Base-by-base conservation (phyloP, 495 filamentous ascomycete species). In the Penicillium steckii region DNA sequence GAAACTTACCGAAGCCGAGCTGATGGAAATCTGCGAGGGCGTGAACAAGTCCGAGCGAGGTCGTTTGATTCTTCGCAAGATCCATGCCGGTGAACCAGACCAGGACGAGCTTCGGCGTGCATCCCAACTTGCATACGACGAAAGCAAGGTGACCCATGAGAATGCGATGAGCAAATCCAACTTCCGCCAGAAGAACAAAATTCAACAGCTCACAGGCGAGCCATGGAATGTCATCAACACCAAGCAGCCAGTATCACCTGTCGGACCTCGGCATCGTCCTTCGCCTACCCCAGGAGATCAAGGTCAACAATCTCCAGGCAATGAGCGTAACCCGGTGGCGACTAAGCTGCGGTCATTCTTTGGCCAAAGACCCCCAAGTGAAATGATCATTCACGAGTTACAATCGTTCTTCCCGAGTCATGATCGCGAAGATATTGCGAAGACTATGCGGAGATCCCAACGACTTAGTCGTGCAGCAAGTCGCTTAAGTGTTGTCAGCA, bases 381-480 rank as follows among this genome's bases (percentile, higher is more conserved):
- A 97, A 73, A 80, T 99, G 73, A 97, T 99, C 62, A 94, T 92
- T 41, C 91, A 91, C 23, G 94, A 99, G 65, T 79, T 97, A 33
- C 88, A 88, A 10, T 92, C 92, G 6, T 99, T 97, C 73, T 99
- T 99, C 80, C 94, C 94, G 2, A 92, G 95, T 59, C 91, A 96
- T 62, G 85, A 90, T 30, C 83, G 87, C 45, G 90, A 96, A 64
- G 89, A 91, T 50, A 95, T 99, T 53, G 95, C 96, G 61, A 83
- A 90, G 60, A 97, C 94, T 0, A 90, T 96, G 56, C 87, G 94
- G 38, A 83, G 94, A 64, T 97, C 94, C 33, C 86, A 85, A 35
- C 85, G 94, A 37, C 78, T 97, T 30, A 97, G 95, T 70, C 88
- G 86, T 60, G 90, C 95, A 37, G 89, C 93, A 52, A 94, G 87